Percentiles rank a stretch among this genome's conserved stretches.
phyloP scores from a whole-genome alignment of 2,329 filamentous ascomycete species.

The Stagonosporopsis tanaceti region DNA sequence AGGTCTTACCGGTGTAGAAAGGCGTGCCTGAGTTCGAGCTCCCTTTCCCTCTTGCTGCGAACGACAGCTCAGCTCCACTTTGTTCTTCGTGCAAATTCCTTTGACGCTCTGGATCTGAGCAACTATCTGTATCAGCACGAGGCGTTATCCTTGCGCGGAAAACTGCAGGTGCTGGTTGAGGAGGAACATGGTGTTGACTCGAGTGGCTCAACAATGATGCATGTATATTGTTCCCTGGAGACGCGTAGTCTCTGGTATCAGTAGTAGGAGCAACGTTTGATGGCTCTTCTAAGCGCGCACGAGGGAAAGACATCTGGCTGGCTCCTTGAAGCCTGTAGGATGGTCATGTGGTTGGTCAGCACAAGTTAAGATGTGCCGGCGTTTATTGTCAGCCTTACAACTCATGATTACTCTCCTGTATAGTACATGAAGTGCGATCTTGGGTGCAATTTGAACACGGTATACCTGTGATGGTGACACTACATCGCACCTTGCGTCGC shows the following conservation, averaged over 20 bases:
- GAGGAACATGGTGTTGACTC: neutral
- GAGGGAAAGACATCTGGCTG: neutral
- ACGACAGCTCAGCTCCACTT: conserved; percentile 17
- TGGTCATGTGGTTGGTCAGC: neutral
- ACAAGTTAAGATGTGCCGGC: neutral
- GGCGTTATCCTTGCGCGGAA: neutral
- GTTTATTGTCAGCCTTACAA: conserved; percentile 9
- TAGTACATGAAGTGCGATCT: conserved; percentile 5
- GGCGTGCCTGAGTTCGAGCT: conserved; percentile 9
- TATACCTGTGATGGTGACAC: conserved; percentile 15
- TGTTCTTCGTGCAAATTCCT: conserved; percentile 17
- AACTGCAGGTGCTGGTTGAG: neutral
- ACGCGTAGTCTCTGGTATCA: neutral
- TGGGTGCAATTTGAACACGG: conserved; percentile 16
- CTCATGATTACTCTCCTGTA: conserved; percentile 10
- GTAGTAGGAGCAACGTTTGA: no score
- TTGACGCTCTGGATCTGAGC: conserved; percentile 7
- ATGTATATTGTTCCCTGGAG: neutral
- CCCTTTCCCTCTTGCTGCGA: conserved; percentile 7
- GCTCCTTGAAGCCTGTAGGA: neutral
- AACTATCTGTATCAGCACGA: neutral
- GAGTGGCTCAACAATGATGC: neutral
- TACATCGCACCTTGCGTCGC: conserved; percentile 22
- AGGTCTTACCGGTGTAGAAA: conserved; percentile 13
- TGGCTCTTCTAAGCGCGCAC: neutral